phyloP scores from a whole-genome alignment of 1,139 yeast species.

The Chernovozyma aurita region DNA sequence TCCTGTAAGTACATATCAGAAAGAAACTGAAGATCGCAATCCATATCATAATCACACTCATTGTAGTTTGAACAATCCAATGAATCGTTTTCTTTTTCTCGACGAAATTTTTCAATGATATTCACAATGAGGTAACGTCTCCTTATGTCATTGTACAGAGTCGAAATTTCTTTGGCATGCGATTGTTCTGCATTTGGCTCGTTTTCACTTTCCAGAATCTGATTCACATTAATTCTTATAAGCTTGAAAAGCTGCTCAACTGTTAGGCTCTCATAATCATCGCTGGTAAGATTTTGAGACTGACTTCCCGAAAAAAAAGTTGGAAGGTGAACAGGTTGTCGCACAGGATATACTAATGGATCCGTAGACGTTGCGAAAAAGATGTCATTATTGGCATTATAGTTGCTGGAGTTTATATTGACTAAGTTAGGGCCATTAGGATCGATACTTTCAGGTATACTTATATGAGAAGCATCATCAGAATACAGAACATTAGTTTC shows the following conservation, averaged over 20 bases:
- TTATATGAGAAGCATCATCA: background rate
- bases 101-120: conserved; percentile 34
- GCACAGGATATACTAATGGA: background rate
- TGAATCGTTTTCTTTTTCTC: conserved; percentile 34
- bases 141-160: conserved; percentile 28
- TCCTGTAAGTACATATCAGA: conserved; percentile 41
- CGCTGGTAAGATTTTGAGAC: conserved; percentile 26
- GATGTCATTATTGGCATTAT: background rate
- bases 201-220: background rate
- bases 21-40: conserved; percentile 38
- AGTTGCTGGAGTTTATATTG: background rate
- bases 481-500: background rate
- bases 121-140: conserved; percentile 34
- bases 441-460: background rate
- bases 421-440: background rate
- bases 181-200: background rate
- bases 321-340: background rate
- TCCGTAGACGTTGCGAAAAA: background rate
- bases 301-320: conserved; percentile 2
- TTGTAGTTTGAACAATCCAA: conserved; percentile 29
- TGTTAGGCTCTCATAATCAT: conserved; percentile 36
- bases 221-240: conserved; percentile 14
- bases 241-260: conserved; percentile 38
- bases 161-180: conserved; percentile 2
- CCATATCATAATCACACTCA: conserved; percentile 41